Evolutionary conservation across 495 filamentous ascomycete genomes (phyloP).

Genomic region (Lasiosphaeriaceae sp.): DNA sequence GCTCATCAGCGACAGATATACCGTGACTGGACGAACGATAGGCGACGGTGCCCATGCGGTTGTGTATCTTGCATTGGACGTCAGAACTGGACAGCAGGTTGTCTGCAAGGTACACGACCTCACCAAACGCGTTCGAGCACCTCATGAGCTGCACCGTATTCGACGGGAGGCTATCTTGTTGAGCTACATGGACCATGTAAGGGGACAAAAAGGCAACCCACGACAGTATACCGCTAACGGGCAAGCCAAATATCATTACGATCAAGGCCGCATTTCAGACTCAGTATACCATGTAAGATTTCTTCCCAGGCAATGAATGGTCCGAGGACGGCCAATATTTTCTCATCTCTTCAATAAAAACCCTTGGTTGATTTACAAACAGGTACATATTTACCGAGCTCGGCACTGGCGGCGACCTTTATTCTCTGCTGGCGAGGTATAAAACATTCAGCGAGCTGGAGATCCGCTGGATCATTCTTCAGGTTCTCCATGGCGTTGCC

Average conservation of each 20-base stretch:
- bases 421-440: conserved; percentile 49
- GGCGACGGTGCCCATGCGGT: conserved; percentile 82
- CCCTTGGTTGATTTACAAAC: conserved; percentile 1
- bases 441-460: conserved; percentile 60
- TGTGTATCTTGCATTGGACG: conserved; percentile 76
- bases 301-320: too few relatives aligned
- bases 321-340: too few relatives aligned
- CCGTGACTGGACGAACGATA: conserved; percentile 54
- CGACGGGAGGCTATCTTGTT: conserved; percentile 54
- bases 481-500: conserved; percentile 72
- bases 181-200: conserved; percentile 56
- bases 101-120: conserved; percentile 68
- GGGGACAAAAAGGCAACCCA: conserved; percentile 3
- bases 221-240: neutral
- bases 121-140: conserved; percentile 2
- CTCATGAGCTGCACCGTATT: conserved; percentile 17
- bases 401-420: conserved; percentile 61
- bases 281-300: conserved; percentile 45
- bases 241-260: conserved; percentile 59
- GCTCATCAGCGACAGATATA: conserved; percentile 46
- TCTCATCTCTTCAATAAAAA: too few relatives aligned
- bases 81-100: conserved; percentile 60
- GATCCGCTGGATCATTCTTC: conserved; percentile 75
- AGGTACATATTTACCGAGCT: conserved; percentile 66
- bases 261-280: conserved; percentile 52